Conservation (phyloP, 1,284 basidiomycete genomes). For the Trichosporon coremiiforme region DNA sequence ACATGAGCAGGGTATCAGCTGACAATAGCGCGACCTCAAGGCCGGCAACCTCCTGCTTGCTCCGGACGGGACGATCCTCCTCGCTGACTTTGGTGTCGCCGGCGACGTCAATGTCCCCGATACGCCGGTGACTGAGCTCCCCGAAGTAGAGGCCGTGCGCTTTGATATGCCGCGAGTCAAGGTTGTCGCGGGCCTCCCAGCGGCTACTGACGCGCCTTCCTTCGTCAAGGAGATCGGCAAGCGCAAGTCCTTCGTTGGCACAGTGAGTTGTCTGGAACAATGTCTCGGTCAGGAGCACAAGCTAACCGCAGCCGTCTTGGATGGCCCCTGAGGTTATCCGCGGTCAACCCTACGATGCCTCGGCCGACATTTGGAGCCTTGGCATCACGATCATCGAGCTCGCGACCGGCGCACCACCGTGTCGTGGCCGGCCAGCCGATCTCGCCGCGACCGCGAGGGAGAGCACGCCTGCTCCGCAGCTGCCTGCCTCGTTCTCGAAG, state of each 20-base stretch:
- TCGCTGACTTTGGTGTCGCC: constrained; percentile 90
- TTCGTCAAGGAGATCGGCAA: constrained; percentile 59
- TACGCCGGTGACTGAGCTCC: constrained; percentile 29
- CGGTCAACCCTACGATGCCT: constrained; percentile 83
- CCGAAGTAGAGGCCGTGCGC: constrained; percentile 36
- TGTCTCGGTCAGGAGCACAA: not conserved
- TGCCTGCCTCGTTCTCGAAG: constrained; percentile 61
- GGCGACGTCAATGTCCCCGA: constrained; percentile 42
- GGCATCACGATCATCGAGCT: constrained; percentile 68
- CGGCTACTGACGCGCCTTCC: constrained; percentile 23
- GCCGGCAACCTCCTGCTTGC: constrained; percentile 92
- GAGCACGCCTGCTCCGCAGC: constrained; percentile 18
- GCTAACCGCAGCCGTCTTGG: constrained; percentile 72
- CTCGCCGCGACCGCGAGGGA: constrained; percentile 26
- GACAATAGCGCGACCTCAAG: constrained; percentile 49
- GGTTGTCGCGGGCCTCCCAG: constrained; percentile 17
- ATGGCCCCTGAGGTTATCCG: constrained; percentile 96
- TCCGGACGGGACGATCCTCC: constrained; percentile 71
- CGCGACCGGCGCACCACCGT: constrained; percentile 42
- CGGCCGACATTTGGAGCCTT: constrained; percentile 95
- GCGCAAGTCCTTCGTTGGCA: constrained; percentile 89
- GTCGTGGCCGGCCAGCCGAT: constrained; percentile 17
- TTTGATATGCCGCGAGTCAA: constrained; percentile 33
- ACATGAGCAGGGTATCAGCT: not conserved
- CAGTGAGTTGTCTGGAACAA: constrained; percentile 51